Evolutionary conservation across 2,329 filamentous ascomycete species (phyloP), one percentile per base, ranked within the genome.

Genomic region (Akanthomyces uredinophilus): DNA sequence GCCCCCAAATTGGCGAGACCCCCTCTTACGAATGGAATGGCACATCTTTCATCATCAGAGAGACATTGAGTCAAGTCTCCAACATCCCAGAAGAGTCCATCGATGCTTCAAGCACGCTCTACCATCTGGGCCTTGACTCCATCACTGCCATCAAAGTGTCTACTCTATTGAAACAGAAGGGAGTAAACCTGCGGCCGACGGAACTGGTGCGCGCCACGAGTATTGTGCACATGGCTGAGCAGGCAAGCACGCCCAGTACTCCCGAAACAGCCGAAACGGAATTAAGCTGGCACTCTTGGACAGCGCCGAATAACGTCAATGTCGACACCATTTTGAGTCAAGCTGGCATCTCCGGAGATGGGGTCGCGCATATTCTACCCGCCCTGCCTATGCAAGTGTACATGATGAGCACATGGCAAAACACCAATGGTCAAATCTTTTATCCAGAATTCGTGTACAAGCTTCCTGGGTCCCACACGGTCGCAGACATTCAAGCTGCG

Each of bases 61-160:
- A 75, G 1, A 76, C 82, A 0, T 72, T 89, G 16, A 76, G 81
- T 0, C 70, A 79, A 35, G 79, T 93, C 0, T 90, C 92, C 0
- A 83, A 82, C 18, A 74, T 89, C 0, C 77, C 86, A 0, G 73
- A 79, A 20, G 70, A 78, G 0, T 78, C 84, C 1, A 89, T 96
- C 57, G 73, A 76, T 3, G 81, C 80, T 61, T 77, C 80, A 1
- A 83, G 87, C 56, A 91, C 83, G 0, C 83, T 96, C 14, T 96
- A 95, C 72, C 87, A 95, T 65, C 81, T 97, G 1, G 93, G 93
- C 0, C 83, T 97, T 1, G 93, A 97, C 71, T 97, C 93, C 0
- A 96, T 97, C 72, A 94, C 88, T 65, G 89, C 92, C 1, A 95
- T 97, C 76, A 96, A 95, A 69, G 86, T 92, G 4, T 86, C 87